Evolutionary conservation across 2,329 filamentous ascomycete genomes (phyloP).

Genomic region (Stachybotrys echinatus): DNA sequence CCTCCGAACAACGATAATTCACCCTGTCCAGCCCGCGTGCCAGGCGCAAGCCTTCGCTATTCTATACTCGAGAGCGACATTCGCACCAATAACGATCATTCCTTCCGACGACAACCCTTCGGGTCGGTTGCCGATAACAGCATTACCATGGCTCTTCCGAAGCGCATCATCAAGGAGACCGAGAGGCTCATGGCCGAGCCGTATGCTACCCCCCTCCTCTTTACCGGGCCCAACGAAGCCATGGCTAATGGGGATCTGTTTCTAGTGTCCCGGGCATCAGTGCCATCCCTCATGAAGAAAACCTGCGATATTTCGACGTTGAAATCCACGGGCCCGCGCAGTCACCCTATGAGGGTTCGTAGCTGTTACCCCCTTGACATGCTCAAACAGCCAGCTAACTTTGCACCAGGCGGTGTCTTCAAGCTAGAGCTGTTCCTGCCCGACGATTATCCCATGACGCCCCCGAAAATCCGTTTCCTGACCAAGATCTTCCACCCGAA

Average conservation of each 20-base stretch:
- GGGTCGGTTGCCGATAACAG: neutral
- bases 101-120: too few species aligned
- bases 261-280: slow-evolving; percentile 90
- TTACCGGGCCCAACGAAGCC: slow-evolving; percentile 7
- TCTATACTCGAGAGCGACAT: neutral
- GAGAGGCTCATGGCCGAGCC: slow-evolving; percentile 95
- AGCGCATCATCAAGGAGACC: slow-evolving; percentile 98
- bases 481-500: slow-evolving; percentile 99
- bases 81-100: neutral
- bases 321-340: slow-evolving; percentile 88
- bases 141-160: slow-evolving; percentile 68
- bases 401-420: slow-evolving; percentile 67
- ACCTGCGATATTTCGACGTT: slow-evolving; percentile 96
- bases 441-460: slow-evolving; percentile 98
- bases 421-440: slow-evolving; percentile 96
- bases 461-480: slow-evolving; percentile 95
- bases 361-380: neutral
- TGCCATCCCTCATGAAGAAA: slow-evolving; percentile 92
- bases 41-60: neutral
- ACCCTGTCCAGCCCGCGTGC: neutral
- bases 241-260: slow-evolving; percentile 10
- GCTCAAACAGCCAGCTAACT: slow-evolving; percentile 3
- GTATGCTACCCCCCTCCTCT: slow-evolving; percentile 45
- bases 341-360: slow-evolving; percentile 87
- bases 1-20: neutral